Evolutionary conservation across 2,329 filamentous ascomycete genomes (phyloP), one percentile per base, ranked within the genome.

Genomic region (Fusarium ambrosium): DNA sequence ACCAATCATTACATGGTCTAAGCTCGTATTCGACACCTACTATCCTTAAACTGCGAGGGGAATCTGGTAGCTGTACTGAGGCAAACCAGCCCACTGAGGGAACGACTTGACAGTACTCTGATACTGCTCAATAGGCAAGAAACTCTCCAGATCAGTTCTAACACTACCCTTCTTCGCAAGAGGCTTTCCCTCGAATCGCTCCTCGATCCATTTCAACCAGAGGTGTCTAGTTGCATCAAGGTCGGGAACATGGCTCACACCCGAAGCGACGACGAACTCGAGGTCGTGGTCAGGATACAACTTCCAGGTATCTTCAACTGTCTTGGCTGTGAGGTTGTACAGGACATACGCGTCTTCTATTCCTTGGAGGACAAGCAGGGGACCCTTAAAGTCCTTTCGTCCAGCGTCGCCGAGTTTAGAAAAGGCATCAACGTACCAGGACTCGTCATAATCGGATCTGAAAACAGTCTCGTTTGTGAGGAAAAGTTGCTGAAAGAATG

Each of bases 321-420:
- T 55, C n/a, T 36, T 22, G 1, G 14, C 14, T 8, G 68, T 71
- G 18, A 59, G 34, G 6, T 66, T 36, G 41, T 64, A 70, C 1
- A 62, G 43, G 6, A 80, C 60, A n/a, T 74, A 76, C 2, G 51
- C 6, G 29, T 82, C 80, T 6, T 62, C 65, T 1, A 77, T 77
- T 10, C 82, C 84, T 63, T 84, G 82, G 0, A 84, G 16, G 2
- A 85, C 81, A 1, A 85, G 73, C 60, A 85, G 56, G 1, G 82
- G 84, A 0, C 82, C 83, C 16, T 73, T 72, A 48, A 84, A 80
- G 3, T 75, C 68, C 32, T 74, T 79, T 1, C 79, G 70, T 2
- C 83, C 82, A 10, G 77, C 79, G 4, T 70, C 48, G n/a, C 51
- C 64, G 6, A 70, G 36, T 16, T 60, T 48, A 6, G 51, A 51